phyloP scores from a whole-genome alignment of 192 early-diverging fungal genomes.

The Rhizophagus clarus region DNA sequence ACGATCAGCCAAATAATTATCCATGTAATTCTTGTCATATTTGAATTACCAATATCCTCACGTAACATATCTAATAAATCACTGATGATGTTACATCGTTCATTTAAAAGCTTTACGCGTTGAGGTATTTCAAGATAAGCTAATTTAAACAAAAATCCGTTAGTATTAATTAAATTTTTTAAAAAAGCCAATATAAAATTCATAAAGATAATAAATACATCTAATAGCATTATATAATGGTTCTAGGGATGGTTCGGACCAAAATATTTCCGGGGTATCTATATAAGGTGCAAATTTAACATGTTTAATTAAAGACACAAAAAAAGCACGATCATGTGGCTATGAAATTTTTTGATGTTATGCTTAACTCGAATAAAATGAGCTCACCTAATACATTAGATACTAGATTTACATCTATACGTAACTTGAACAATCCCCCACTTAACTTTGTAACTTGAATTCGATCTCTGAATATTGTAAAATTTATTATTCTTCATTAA shows the following conservation, averaged over 20 bases:
- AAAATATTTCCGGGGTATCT: conserved; percentile 83
- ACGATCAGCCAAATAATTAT: conserved; percentile 68
- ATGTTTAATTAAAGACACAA: not conserved
- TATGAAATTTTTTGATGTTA: too few species aligned
- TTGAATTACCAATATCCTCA: conserved; percentile 58
- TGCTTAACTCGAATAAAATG: conserved; percentile 10
- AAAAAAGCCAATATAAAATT: not conserved
- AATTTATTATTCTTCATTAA: not conserved
- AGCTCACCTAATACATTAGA: conserved; percentile 76
- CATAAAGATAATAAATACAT: conserved; percentile 37
- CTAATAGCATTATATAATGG: conserved; percentile 79
- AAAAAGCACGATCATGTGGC: not conserved
- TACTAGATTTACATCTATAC: conserved; percentile 83
- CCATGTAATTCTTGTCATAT: conserved; percentile 60
- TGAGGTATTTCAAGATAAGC: conserved; percentile 72
- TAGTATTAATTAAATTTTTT: not conserved
- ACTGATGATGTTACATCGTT: conserved; percentile 59
- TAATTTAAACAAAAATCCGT: conserved; percentile 25
- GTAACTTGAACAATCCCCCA: conserved; percentile 67
- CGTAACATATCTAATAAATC: conserved; percentile 65
- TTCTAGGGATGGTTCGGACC: conserved; percentile 76
- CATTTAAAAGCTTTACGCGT: conserved; percentile 60
- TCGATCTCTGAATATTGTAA: conserved; percentile 28
- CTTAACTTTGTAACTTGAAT: conserved; percentile 58
- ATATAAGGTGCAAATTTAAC: not conserved